Evolutionary conservation across 2,329 filamentous ascomycete genomes (phyloP), one percentile per base, ranked within the genome.

Genomic region (Aspergillus carbonarius): DNA sequence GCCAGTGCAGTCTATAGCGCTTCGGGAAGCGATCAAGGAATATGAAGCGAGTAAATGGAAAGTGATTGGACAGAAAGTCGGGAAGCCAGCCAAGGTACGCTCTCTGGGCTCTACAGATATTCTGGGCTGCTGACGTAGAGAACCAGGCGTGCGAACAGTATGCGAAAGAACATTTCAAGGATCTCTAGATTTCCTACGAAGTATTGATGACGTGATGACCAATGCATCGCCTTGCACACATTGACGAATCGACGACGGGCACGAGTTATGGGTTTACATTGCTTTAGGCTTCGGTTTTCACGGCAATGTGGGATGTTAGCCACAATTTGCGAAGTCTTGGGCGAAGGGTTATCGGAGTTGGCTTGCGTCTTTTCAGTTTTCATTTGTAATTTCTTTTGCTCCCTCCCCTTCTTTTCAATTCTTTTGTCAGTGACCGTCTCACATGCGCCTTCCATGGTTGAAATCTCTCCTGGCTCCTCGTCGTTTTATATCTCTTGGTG

Each of bases 11-110:
- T 75, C 76, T 20, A 69, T 74, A 62, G 77, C 78, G 32, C 82
- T 99, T 59, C 85, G 96, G 66, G 92, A 90, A 64, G 95, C 95
- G 30, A 99, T 99, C 79, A 97, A 96, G 78, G 95, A 99, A 74
- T 98, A 98, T 78, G 95, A 99, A 74, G 89, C 92, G 72, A 97
- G 96, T 76, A 98, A 98, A 75, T 99, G 95, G 95, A 98, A 98
- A 79, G 87, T 89, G 25, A 98, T 98, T 72, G 95, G 95, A 35
- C 88, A 91, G 75, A 98, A 98, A 78, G 92, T 99, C 68, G 92
- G 93, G 71, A 99, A 99, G 79, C 95, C 95, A 50, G 95, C 95
- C 67, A 99, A 99, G 87, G 90, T 92, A 44, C 58, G 59, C 60
- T 32, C 18, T 39, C 8, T 46, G 13, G 60, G 59, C 3, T 7